phyloP scores from a whole-genome alignment of 805 yeast genomes.

The Ascoidea tarda region DNA sequence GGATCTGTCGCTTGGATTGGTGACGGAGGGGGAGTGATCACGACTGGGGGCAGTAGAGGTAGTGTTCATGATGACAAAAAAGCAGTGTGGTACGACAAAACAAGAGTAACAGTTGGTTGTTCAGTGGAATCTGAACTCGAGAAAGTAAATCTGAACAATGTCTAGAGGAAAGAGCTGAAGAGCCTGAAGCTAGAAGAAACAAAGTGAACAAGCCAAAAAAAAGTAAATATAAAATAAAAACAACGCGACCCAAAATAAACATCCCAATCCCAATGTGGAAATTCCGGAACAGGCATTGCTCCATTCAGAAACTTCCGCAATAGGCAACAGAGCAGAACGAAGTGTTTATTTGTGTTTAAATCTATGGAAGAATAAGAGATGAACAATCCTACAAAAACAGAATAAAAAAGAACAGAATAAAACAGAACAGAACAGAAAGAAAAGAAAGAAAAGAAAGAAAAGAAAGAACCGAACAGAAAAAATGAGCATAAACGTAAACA shows the following conservation, averaged over 20 bases:
- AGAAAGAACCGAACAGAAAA: background rate
- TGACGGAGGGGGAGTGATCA: background rate
- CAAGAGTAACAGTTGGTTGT: no score
- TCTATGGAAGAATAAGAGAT: constrained; percentile 5
- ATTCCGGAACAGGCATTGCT: no score
- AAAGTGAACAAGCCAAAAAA: background rate
- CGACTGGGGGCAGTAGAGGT: background rate
- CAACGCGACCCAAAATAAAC: background rate
- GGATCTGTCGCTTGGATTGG: background rate
- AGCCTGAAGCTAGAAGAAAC: background rate
- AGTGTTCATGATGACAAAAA: background rate
- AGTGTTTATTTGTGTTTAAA: background rate
- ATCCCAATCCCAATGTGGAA: no score
- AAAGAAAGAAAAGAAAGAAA: background rate
- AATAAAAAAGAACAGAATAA: background rate
- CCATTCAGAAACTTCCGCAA: background rate
- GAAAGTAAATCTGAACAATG: background rate
- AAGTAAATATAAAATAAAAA: background rate
- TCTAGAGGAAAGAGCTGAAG: background rate
- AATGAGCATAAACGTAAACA: no score
- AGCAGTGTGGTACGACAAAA: no score
- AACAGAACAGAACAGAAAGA: background rate
- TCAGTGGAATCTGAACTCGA: no score
- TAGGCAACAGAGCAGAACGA: background rate
- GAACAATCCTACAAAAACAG: constrained; percentile 5